Conservation (phyloP, 2,329 filamentous ascomycete species). For the Clarireedia sp. region DNA sequence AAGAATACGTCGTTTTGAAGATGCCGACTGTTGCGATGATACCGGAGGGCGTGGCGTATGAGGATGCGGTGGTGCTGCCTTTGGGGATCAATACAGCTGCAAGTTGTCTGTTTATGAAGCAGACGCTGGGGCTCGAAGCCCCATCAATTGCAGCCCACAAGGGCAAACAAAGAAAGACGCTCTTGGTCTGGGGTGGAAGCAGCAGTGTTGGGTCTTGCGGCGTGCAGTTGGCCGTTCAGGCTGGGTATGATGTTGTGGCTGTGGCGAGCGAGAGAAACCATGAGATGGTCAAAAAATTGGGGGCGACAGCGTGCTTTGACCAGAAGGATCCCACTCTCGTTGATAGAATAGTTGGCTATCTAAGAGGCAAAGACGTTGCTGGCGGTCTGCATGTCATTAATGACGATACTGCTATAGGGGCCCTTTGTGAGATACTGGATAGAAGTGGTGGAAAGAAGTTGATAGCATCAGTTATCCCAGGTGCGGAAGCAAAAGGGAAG, state of each 20-base stretch:
- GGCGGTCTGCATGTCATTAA: slow-evolving; percentile 24
- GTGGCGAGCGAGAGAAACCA: slow-evolving; percentile 32
- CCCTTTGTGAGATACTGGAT: neutral
- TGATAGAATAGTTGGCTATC: slow-evolving; percentile 26
- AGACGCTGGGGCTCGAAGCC: slow-evolving; percentile 7
- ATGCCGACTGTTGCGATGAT: slow-evolving; percentile 16
- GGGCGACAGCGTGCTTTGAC: slow-evolving; percentile 35
- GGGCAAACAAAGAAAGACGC: slow-evolving; percentile 8
- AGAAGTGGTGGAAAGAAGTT: neutral
- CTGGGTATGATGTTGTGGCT: slow-evolving; percentile 35
- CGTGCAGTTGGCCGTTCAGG: slow-evolving; percentile 20
- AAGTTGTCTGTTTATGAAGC: slow-evolving; percentile 24
- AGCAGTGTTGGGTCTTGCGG: slow-evolving; percentile 15
- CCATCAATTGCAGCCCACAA: neutral
- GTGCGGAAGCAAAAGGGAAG: neutral
- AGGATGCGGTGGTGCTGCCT: slow-evolving; percentile 26
- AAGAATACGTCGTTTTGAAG: slow-evolving; percentile 23
- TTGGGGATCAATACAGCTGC: slow-evolving; percentile 27
- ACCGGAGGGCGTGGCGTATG: slow-evolving; percentile 25
- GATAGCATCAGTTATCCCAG: neutral
- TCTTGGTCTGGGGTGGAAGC: slow-evolving; percentile 21
- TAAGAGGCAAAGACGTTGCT: slow-evolving; percentile 26
- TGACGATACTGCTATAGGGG: neutral
- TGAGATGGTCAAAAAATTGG: slow-evolving; percentile 30
- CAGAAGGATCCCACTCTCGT: slow-evolving; percentile 26